Evolutionary conservation across 2,329 filamentous ascomycete species (phyloP).

Genomic region (Fragosphaeria purpurea): DNA sequence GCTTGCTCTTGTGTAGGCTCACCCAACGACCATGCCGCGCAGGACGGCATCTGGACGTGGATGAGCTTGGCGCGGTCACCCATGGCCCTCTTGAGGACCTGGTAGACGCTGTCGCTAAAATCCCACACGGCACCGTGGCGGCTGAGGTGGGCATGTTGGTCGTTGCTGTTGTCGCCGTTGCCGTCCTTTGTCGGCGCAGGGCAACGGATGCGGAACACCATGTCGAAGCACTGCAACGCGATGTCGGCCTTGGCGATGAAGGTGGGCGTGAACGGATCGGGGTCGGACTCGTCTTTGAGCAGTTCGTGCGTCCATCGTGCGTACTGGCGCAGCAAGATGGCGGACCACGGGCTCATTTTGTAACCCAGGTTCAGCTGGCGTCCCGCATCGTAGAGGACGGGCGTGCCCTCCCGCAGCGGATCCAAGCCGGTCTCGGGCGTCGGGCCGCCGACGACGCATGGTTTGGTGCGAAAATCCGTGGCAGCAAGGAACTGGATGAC

Average conservation of each 20-base stretch:
- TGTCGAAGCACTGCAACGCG: slow-evolving; percentile 46
- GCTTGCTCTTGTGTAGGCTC: slow-evolving; percentile 17
- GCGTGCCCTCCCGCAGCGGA: slow-evolving; percentile 35
- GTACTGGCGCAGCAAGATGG: slow-evolving; percentile 60
- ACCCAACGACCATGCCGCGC: slow-evolving; percentile 37
- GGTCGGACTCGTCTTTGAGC: slow-evolving; percentile 59
- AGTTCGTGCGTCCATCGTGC: slow-evolving; percentile 65
- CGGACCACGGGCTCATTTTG: slow-evolving; percentile 86
- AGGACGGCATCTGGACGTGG: slow-evolving; percentile 37
- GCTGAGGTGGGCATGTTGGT: slow-evolving; percentile 15
- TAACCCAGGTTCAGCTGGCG: slow-evolving; percentile 73
- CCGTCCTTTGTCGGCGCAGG: slow-evolving; percentile 2
- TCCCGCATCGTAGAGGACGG: slow-evolving; percentile 68
- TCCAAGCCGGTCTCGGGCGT: slow-evolving; percentile 24
- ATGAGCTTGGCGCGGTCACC: slow-evolving; percentile 65
- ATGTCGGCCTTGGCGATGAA: slow-evolving; percentile 61
- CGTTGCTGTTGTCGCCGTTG: not conserved
- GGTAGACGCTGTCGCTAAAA: slow-evolving; percentile 50
- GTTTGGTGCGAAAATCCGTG: slow-evolving; percentile 60
- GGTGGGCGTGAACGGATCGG: slow-evolving; percentile 73
- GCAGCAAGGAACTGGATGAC: slow-evolving; percentile 76
- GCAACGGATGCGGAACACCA: slow-evolving; percentile 26
- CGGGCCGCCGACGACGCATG: slow-evolving; percentile 42
- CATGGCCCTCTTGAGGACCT: slow-evolving; percentile 58
- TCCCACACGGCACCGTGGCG: slow-evolving; percentile 33